phyloP scores from a whole-genome alignment of 163 green algal species.

The Coccomyxa subellipsoidea region DNA sequence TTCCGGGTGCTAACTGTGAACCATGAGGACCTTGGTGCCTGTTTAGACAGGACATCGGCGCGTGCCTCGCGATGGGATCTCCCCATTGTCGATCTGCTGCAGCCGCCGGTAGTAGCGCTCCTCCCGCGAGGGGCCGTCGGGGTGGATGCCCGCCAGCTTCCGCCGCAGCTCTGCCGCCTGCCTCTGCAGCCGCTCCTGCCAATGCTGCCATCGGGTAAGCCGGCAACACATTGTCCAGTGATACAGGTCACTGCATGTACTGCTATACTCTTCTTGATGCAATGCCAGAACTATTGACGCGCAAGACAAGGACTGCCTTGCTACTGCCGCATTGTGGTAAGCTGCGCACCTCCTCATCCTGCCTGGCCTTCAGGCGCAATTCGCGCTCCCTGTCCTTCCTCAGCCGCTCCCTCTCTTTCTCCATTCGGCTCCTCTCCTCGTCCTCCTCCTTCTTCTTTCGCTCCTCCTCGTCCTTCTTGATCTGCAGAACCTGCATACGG shows the following conservation, averaged over 20 bases:
- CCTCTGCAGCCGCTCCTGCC: slow-evolving; percentile 16
- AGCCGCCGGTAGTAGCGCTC: slow-evolving; percentile 32
- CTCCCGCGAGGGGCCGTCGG: slow-evolving; percentile 23
- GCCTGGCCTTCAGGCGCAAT: neutral
- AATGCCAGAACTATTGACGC: neutral
- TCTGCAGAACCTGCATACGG: slow-evolving; percentile 4
- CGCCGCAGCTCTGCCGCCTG: slow-evolving; percentile 13
- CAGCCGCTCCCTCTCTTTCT: slow-evolving; percentile 21
- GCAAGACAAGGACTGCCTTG: too few species aligned
- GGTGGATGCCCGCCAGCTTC: slow-evolving; percentile 12
- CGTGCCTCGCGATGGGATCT: neutral
- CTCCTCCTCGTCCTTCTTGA: slow-evolving; percentile 26
- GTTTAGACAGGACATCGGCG: too few species aligned
- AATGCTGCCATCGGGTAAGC: neutral
- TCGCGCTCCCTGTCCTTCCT: slow-evolving; percentile 19
- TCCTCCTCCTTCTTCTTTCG: slow-evolving; percentile 11
- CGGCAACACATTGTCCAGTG: neutral
- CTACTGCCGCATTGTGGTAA: too few species aligned
- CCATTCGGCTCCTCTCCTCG: slow-evolving; percentile 12
- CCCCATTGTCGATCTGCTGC: neutral
- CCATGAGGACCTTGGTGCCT: too few species aligned
- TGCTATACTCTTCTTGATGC: neutral
- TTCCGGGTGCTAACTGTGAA: too few species aligned
- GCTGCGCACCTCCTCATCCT: slow-evolving; percentile 6
- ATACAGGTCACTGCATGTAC: neutral